These are phyloP conservation scores for Wickerhamiella slavikovae DNA, from an alignment of 805 yeast genomes.

Conservation along the genomic window DNA sequence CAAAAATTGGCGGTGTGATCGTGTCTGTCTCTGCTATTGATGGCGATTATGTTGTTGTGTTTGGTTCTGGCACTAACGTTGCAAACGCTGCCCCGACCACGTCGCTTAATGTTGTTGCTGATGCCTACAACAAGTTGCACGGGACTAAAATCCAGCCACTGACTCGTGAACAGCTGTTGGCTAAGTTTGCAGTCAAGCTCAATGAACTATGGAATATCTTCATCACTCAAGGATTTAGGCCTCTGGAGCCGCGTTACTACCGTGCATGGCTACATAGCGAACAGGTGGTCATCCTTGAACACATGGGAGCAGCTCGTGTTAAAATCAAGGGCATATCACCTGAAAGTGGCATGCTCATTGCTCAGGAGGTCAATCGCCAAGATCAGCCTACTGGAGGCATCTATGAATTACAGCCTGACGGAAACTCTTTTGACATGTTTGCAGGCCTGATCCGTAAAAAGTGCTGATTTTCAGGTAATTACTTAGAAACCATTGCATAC, in stretches of 20 bases:
- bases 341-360: slow-evolving; percentile 70
- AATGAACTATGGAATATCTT: slow-evolving; percentile 36
- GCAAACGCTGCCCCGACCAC: slow-evolving; percentile 82
- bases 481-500: slow-evolving; percentile 4
- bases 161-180: slow-evolving; percentile 32
- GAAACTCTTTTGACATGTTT: slow-evolving; percentile 91
- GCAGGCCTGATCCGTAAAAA: slow-evolving; percentile 63
- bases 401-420: slow-evolving; percentile 81
- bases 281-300: slow-evolving; percentile 51
- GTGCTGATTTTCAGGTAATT: slow-evolving; percentile 5
- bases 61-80: slow-evolving; percentile 78
- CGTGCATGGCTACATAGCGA: slow-evolving; percentile 66
- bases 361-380: slow-evolving; percentile 35
- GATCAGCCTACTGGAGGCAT: slow-evolving; percentile 30
- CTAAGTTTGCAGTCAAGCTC: slow-evolving; percentile 44
- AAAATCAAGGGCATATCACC: slow-evolving; percentile 59
- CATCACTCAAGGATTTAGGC: slow-evolving; percentile 39
- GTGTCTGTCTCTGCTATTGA: slow-evolving; percentile 57
- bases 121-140: slow-evolving; percentile 28
- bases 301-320: slow-evolving; percentile 33
- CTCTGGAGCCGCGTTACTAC: slow-evolving; percentile 54
- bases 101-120: slow-evolving; percentile 54
- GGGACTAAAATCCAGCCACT: slow-evolving; percentile 29
- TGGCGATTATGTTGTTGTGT: slow-evolving; percentile 40
- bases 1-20: slow-evolving; percentile 66